Percentiles rank a stretch among this genome's conserved stretches.
phyloP scores from a whole-genome alignment of 2,329 filamentous ascomycete species.

The Grosmannia huntii region DNA sequence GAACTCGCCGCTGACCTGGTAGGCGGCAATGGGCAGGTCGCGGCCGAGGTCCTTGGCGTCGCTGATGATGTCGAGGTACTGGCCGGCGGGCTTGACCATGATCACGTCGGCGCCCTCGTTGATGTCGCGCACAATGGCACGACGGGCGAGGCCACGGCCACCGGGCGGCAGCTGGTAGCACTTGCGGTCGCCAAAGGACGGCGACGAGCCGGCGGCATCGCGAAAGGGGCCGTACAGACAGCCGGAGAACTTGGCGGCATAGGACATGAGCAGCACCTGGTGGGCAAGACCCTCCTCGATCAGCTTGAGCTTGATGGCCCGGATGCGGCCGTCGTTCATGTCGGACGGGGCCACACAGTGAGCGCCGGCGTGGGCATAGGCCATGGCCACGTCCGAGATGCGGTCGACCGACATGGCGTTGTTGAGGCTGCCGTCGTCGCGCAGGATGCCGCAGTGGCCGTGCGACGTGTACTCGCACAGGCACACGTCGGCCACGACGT shows the following conservation, averaged over 20 bases:
- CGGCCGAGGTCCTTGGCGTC: slow-evolving; percentile 90
- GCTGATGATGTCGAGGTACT: slow-evolving; percentile 94
- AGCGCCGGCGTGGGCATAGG: slow-evolving; percentile 88
- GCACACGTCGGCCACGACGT: slow-evolving; percentile 86
- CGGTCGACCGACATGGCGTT: slow-evolving; percentile 88
- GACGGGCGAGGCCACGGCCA: slow-evolving; percentile 77
- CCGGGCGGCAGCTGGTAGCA: slow-evolving; percentile 96
- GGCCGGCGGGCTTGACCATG: slow-evolving; percentile 96
- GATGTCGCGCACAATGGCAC: slow-evolving; percentile 84
- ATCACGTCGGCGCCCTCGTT: slow-evolving; percentile 92
- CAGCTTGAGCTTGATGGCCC: slow-evolving; percentile 93
- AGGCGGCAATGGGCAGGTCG: slow-evolving; percentile 86
- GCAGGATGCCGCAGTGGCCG: slow-evolving; percentile 91
- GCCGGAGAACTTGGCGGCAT: slow-evolving; percentile 94
- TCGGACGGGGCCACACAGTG: slow-evolving; percentile 96
- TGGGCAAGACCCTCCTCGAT: slow-evolving; percentile 92
- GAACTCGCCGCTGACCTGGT: slow-evolving; percentile 94
- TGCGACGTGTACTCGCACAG: slow-evolving; percentile 98
- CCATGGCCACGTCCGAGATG: slow-evolving; percentile 93
- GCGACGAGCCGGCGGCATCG: slow-evolving; percentile 82
- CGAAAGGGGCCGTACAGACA: slow-evolving; percentile 96
- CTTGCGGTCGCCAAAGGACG: slow-evolving; percentile 84
- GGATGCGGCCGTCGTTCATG: slow-evolving; percentile 97
- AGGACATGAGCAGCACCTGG: slow-evolving; percentile 88
- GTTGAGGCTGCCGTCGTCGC: slow-evolving; percentile 85